Base-by-base conservation (phyloP, 1,139 yeast species). In the Petasospora rhodanensis region DNA sequence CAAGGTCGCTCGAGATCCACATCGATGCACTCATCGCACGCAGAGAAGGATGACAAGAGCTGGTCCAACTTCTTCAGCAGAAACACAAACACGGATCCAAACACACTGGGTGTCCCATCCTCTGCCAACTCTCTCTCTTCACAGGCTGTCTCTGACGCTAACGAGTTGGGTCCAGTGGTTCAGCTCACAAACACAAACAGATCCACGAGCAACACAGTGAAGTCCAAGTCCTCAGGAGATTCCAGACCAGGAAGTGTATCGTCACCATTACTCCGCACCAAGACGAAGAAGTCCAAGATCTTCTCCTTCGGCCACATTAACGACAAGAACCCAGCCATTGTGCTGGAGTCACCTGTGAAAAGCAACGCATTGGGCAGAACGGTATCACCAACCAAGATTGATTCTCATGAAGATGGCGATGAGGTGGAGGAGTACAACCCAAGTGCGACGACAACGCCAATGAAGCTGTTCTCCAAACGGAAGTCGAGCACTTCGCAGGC, bases 381-480 rank as follows among this genome's bases (percentile, higher is more conserved):
- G 1, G 22, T 27, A 1, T 41, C 49, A 11, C 43, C 45, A 9
- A 24, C 43, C 2, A 42, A 40, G 25, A 28, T 26, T 17, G 42
- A 41, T 22, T 28, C 29, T 2, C 28, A 19, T 14, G 47, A 41
- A 3, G 47, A 43, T 11, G 25, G 35, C 5, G 35, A 37, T 9
- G n/a, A n/a, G n/a, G 30, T 35, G 14, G 52, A 46, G 26, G 51
- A 43, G 7, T 40, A 31, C 29, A 28, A 34, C 2, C 41, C 45
- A 19, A n/a, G n/a, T n/a, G 12, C 33, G 4, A 14, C 14, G 14
- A 32, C 22, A 7, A 22, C 45, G n/a, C 35, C 50, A 10, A 41
- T 37, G 29, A 47, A 37, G 26, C 35, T 46, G 29, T 45, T 47
- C 18, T 42, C 45, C 11, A 40, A 46, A 37, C 35, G 50, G 24